Conservation (phyloP, 495 filamentous ascomycete genomes). For the Geopyxis carbonaria region DNA sequence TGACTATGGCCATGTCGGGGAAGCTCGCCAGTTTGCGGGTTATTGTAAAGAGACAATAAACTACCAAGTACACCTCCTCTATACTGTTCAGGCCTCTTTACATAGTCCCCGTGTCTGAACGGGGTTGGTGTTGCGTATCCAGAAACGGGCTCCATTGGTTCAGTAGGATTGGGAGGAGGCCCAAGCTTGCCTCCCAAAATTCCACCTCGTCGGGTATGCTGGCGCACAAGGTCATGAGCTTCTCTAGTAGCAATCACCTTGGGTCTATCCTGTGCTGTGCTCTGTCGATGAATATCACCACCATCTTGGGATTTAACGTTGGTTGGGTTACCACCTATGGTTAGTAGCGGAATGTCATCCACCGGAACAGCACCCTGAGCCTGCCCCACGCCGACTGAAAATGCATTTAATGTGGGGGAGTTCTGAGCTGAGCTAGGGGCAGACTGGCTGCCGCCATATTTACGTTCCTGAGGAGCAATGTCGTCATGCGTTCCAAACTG, state of each 20-base stretch:
- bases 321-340: constrained; percentile 16
- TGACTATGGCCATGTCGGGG: constrained; percentile 15
- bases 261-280: constrained; percentile 6
- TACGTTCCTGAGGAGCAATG: constrained; percentile 12
- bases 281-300: no score
- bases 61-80: constrained; percentile 61
- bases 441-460: constrained; percentile 18
- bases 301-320: constrained; percentile 20
- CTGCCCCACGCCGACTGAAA: constrained; percentile 9
- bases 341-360: constrained; percentile 27
- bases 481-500: constrained; percentile 6
- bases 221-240: constrained; percentile 35
- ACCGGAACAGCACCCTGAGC: constrained; percentile 15
- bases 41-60: constrained; percentile 58
- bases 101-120: constrained; percentile 38
- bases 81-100: constrained; percentile 51
- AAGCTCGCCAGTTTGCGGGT: constrained; percentile 19
- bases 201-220: constrained; percentile 31
- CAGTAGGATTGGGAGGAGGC: not conserved
- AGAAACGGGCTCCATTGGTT: not conserved
- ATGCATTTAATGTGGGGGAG: constrained; percentile 13
- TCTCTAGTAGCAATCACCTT: constrained; percentile 25
- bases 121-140: constrained; percentile 13
- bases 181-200: constrained; percentile 9
- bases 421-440: constrained; percentile 16